Percentiles rank a stretch among this genome's conserved stretches.
Evolutionary conservation across 179 eudicot genomes (phyloP).

Genomic region (Silene noctiflora): DNA sequence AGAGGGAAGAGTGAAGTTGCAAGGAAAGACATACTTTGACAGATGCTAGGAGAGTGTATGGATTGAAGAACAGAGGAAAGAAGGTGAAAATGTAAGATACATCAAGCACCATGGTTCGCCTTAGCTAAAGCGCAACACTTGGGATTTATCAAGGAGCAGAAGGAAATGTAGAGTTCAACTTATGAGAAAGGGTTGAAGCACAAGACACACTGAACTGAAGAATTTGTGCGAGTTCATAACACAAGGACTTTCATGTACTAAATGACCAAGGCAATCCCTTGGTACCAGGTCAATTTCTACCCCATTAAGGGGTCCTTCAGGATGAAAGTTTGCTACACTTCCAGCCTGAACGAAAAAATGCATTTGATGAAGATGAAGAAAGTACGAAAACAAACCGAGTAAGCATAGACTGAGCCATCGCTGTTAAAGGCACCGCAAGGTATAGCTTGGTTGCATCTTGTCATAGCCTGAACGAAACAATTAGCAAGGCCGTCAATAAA

Average conservation of each 20-base stretch:
- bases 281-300: neutral
- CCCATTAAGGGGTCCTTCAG: neutral
- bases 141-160: too few species aligned
- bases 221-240: neutral
- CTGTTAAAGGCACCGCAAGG: conserved; percentile 79
- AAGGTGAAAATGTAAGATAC: neutral
- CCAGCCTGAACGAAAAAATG: neutral
- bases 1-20: too few species aligned
- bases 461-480: conserved; percentile 50
- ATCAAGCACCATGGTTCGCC: too few species aligned
- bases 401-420: conserved; percentile 85
- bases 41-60: too few species aligned
- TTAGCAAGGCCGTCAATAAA: neutral
- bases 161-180: neutral
- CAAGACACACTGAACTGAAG: neutral
- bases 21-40: too few species aligned
- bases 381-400: conserved; percentile 47
- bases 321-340: neutral
- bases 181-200: neutral
- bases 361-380: neutral
- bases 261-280: neutral
- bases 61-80: too few species aligned
- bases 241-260: neutral
- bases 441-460: conserved; percentile 80
- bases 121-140: too few species aligned